Conservation (phyloP, 169 alveolate species). For the Plasmodium ovale region DNA sequence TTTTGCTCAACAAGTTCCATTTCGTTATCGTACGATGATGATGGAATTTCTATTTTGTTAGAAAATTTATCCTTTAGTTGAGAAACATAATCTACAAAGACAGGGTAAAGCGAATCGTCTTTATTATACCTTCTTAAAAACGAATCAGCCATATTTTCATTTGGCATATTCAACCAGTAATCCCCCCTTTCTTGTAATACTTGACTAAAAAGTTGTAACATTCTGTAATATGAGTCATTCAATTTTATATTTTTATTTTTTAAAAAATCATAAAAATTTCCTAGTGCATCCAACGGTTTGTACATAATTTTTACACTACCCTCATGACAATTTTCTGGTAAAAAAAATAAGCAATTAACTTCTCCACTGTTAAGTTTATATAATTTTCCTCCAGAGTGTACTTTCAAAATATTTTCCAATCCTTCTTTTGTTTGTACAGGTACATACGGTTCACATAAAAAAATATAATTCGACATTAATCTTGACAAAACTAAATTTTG, state of each 20-base stretch:
- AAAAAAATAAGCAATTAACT: conserved; percentile 44
- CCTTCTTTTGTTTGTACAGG: conserved; percentile 78
- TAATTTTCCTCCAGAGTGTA: conserved; percentile 11
- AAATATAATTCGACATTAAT: conserved; percentile 79
- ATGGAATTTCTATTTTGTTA: conserved; percentile 17
- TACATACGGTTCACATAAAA: conserved; percentile 82
- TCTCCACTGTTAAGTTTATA: conserved; percentile 22
- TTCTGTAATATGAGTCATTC: conserved; percentile 27
- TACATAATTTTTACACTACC: background rate
- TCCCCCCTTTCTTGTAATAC: conserved; percentile 63
- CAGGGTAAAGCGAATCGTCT: conserved; percentile 58
- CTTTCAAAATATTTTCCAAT: conserved; percentile 4
- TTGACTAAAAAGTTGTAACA: conserved; percentile 45
- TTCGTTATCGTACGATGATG: conserved; percentile 11
- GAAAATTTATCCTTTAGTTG: conserved; percentile 18
- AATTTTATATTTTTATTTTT: conserved; percentile 23
- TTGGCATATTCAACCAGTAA: conserved; percentile 42
- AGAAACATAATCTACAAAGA: conserved; percentile 31
- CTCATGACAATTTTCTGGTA: conserved; percentile 34
- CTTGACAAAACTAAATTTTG: conserved; percentile 79
- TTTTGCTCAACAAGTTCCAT: conserved; percentile 22
- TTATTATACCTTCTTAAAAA: conserved; percentile 60
- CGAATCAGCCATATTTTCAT: conserved; percentile 45
- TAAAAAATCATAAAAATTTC: conserved; percentile 22
- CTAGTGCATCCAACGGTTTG: conserved; percentile 69